Base-by-base conservation (phyloP, 2,329 filamentous ascomycete genomes). In the Botryotinia calthae region DNA sequence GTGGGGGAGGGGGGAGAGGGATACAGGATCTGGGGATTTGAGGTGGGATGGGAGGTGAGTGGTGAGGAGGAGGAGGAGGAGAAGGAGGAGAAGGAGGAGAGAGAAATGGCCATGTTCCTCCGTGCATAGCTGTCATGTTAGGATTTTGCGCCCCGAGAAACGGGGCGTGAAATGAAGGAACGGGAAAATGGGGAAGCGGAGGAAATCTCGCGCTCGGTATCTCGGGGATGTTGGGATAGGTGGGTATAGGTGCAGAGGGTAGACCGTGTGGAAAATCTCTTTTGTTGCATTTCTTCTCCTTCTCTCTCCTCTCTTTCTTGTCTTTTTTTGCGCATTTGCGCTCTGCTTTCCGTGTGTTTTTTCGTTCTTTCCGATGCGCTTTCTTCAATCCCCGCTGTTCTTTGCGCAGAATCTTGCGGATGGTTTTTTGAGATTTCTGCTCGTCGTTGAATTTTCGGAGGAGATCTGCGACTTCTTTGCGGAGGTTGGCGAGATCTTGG, bases 381-480 rank as follows among this genome's bases (percentile, higher is more conserved):
- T 73, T 70, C 10, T 40, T 62, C 9, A 62, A 12, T 1, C 31
- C 69, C 44, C 75, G 58, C 22, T 77, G 74, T 58, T 76, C 76
- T 71, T 75, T 76, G 62, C 74, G 77, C 5, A 70, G 28, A 25
- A 67, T 71, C 63, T 72, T 73, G 44, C 72, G 76, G 2, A 68
- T 48, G 20, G 64, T 44, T 9, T 75, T 81, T 74, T 84, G 82
- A 18, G 78, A 76, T 63, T 79, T 82, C 79, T 84, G 84, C 44
- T 82, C 78, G 0, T 77, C 78, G 75, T 83, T 84, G 81, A 85
- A 87, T 71, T 83, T 79, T 58, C 82, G 79, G 70, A 82, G 82
- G 42, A 89, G 78, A 4, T 77, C 79, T 75, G 84, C 86, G 72
- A 88, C 81, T 70, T 88, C 83, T 59, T 81, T 81, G 25, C 83